Evolutionary conservation across 2,329 filamentous ascomycete species (phyloP), one percentile per base, ranked within the genome.

Genomic region (Penicillium brasilianum): DNA sequence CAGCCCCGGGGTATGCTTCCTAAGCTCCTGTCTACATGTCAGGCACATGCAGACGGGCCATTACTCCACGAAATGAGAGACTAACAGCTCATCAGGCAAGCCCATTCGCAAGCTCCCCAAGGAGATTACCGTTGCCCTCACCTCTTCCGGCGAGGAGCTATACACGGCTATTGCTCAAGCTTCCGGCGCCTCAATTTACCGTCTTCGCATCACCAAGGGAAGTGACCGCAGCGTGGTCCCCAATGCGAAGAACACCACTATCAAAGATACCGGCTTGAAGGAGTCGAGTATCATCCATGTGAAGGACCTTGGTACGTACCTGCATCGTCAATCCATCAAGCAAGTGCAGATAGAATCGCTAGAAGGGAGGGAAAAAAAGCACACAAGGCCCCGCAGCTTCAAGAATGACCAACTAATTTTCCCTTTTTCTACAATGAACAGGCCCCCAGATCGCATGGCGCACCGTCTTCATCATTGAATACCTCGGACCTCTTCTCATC

Each of bases 401-500:
- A 7, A 49, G 44, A 37, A 53, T 49, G 56, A 8, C 67, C 75
- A 64, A 77, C 63, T 18, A 34, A 41, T 51, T 28, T 37, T 13
- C 18, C 30, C 49, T 53, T 66, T 36, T 36, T 13, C n/a, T 10
- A 14, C 30, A 18, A 49, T 4, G 5, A 55, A 50, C n/a, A 96
- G 93, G 95, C 16, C 87, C 89, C 52, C 95, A 99, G 78, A 90
- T 97, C 58, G 88, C 87, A 64, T 99, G 95, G 95, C 89, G 88
- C 66, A 95, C 92, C 62, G 94, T 98, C 77, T 99, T 94, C 83
- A 81, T 97, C 65, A 88, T 97, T 81, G 95, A 99, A 80, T 99
- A 99, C 78, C 80, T 95, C 67, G 95, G 95, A 4, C 95, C 95
- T 6, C 85, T 98, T 71, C 80, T 97, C 72, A 90, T 98, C 80